Evolutionary conservation across 1,284 basidiomycete species (phyloP), one percentile per base, ranked within the genome.

Genomic region (Moesziomyces aphidis): DNA sequence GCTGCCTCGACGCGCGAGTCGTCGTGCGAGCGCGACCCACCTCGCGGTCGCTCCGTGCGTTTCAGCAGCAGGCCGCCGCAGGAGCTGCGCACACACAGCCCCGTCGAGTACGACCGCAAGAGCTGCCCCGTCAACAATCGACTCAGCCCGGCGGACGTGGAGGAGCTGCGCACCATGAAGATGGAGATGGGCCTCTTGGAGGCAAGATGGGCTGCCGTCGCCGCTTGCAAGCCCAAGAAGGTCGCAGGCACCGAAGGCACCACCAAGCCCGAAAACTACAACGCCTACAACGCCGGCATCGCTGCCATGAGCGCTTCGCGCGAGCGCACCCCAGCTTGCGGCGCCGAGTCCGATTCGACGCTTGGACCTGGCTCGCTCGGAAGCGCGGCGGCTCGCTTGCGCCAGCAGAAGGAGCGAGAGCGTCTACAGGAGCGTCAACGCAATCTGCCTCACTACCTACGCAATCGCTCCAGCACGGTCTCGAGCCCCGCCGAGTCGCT

Each of bases 71-170:
- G 70, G 9, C 82, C 83, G 11, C 82, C 82, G 6, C 67, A 77
- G 44, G 79, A 81, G 58, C 22, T 80, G 36, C 72, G 80, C 7
- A 82, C 83, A 0, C 83, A 84, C 60, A 81, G 77, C 49, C 82
- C 83, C 5, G 82, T 83, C 24, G 83, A 84, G 19, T 84, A 84
- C 62, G 83, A 84, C 50, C 77, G 83, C 31, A 81, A 81, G 65
- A 73, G 78, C 26, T 82, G 78, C 52, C 75, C 80, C 8, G 58
- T 82, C 60, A 78, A 66, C 73, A 81, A 82, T 21, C 70, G 74
- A 15, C 73, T 84, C 48, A 81, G 81, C 59, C 61, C 68, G 8
- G 71, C 78, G 24, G 83, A 84, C 50, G 71, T 84, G 13, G 75
- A 81, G 55, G 83, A 84, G 73, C 63, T 84, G n/a, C 59, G 81